These are phyloP conservation scores for Arthrobotrys megalospora DNA, from an alignment of 2,329 filamentous ascomycete genomes.

Conservation along the genomic window DNA sequence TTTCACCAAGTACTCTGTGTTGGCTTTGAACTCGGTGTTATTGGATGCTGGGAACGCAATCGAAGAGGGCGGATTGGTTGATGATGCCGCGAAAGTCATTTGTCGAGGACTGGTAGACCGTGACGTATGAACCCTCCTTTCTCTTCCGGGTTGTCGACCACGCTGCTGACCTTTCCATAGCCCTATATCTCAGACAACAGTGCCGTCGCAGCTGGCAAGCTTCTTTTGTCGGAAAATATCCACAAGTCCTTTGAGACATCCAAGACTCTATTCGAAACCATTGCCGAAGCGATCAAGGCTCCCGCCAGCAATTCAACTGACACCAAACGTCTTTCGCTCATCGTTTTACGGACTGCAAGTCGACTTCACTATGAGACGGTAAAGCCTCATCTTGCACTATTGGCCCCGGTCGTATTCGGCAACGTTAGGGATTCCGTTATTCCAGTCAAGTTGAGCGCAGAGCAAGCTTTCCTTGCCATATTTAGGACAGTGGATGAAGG, in stretches of 20 bases:
- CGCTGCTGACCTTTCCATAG: conserved; percentile 67
- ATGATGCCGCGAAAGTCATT: conserved; percentile 83
- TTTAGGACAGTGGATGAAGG: conserved; percentile 94
- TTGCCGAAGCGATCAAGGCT: conserved; percentile 80
- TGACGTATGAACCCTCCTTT: conserved; percentile 73
- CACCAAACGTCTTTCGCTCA: conserved; percentile 86
- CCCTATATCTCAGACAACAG: conserved; percentile 89
- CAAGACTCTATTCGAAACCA: conserved; percentile 83
- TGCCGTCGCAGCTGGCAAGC: conserved; percentile 91
- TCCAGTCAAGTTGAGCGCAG: conserved; percentile 93
- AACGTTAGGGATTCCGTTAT: conserved; percentile 92
- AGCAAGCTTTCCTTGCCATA: conserved; percentile 91
- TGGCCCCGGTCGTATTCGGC: conserved; percentile 88
- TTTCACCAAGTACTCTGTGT: conserved; percentile 82
- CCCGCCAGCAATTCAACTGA: conserved; percentile 70
- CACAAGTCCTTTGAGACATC: conserved; percentile 81
- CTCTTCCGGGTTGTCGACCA: conserved; percentile 19
- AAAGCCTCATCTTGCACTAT: conserved; percentile 82
- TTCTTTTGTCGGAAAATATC: conserved; percentile 77
- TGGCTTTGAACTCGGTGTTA: conserved; percentile 90
- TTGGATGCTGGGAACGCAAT: conserved; percentile 82
- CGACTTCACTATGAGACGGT: conserved; percentile 82
- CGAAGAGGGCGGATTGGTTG: conserved; percentile 76
- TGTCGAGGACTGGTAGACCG: conserved; percentile 83
- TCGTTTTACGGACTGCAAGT: conserved; percentile 87